Evolutionary conservation across 2,329 filamentous ascomycete species (phyloP), one percentile per base, ranked within the genome.

Genomic region (Ophiostoma novo-ulmi): DNA sequence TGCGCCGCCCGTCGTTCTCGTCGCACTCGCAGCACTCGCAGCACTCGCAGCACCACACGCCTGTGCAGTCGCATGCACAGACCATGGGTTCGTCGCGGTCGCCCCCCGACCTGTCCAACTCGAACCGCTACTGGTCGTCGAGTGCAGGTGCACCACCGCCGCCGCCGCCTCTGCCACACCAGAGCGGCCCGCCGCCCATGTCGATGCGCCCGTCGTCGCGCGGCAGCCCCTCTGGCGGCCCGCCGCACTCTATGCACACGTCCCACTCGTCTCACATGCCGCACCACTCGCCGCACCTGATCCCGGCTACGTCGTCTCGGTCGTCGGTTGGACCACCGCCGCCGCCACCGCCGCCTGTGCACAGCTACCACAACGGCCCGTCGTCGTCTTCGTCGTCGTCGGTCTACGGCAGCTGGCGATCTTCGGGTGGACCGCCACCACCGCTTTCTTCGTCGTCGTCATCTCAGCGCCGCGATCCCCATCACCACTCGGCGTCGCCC

Each of bases 191-290:
- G 20, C 63, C 70, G 6, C 55, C 71, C 8, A 61, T 71, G 36
- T 73, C 72, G n/a, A 73, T 74, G 70, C 73, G 71, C 17, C 69
- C 72, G 6, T 69, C 72, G 1, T 73, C 73, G 35, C 58, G 58
- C 4, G 71, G 67, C 22, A 67, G 69, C 1, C 71, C 71, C 5
- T 64, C 64, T 52, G 48, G 44, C 44, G 36, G 39, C 11, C 58
- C 69, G 26, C 58, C 69, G 14, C 71, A 70, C 22, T 64, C 71
- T 55, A 69, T 69, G 69, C n/a, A 72, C 6, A 26, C 58, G 35
- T 67, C 70, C 6, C 44, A 48, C 44, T 20, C 17, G 17, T 68
- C 64, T 39, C 64, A 65, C 17, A 61, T 63, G 55, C 64, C 61
- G 31, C 69, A 72, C 44, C 69, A 72, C 31, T 69, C 69, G 22